Conservation (phyloP, 352 stramenopile genomes). For the Blastocystis sp. region DNA sequence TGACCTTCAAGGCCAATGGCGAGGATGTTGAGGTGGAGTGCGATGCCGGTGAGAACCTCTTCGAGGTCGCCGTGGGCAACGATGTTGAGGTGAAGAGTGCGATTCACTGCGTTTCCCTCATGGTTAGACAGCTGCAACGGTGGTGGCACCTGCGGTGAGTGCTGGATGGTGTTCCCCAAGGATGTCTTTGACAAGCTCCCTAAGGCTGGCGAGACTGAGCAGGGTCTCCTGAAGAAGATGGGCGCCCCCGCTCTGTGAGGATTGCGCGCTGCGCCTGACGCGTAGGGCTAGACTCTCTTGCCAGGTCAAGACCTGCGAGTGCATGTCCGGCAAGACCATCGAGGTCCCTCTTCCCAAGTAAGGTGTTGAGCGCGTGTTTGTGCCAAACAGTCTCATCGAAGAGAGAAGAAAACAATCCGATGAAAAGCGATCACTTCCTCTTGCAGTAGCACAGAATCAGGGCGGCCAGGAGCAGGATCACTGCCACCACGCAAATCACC, state of each 20-base stretch:
- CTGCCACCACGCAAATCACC: slow-evolving; percentile 10
- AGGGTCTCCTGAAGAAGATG: slow-evolving; percentile 61
- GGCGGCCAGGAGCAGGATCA: not conserved
- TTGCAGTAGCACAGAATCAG: slow-evolving; percentile 28
- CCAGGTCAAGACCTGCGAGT: slow-evolving; percentile 44
- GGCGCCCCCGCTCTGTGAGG: slow-evolving; percentile 19
- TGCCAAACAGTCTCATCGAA: slow-evolving; percentile 14
- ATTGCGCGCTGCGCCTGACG: not conserved
- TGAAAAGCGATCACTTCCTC: slow-evolving; percentile 34
- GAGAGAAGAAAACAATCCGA: not conserved
- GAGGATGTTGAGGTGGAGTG: slow-evolving; percentile 64
- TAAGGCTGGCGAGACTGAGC: slow-evolving; percentile 60
- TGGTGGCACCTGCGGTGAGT: slow-evolving; percentile 58
- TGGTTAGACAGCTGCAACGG: slow-evolving; percentile 36
- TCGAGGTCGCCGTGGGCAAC: slow-evolving; percentile 62
- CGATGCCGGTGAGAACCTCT: slow-evolving; percentile 49
- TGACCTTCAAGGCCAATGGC: slow-evolving; percentile 66
- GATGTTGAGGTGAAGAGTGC: slow-evolving; percentile 68
- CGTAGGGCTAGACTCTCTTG: slow-evolving; percentile 57
- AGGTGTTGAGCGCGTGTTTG: slow-evolving; percentile 6
- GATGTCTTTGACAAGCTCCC: slow-evolving; percentile 65
- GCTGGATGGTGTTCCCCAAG: slow-evolving; percentile 60
- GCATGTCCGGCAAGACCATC: slow-evolving; percentile 53
- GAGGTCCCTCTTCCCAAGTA: slow-evolving; percentile 42
- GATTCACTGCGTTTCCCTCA: not conserved